Evolutionary conservation across 2,329 filamentous ascomycete genomes (phyloP), one percentile per base, ranked within the genome.

Genomic region (Stachybotrys chlorohalonatus): DNA sequence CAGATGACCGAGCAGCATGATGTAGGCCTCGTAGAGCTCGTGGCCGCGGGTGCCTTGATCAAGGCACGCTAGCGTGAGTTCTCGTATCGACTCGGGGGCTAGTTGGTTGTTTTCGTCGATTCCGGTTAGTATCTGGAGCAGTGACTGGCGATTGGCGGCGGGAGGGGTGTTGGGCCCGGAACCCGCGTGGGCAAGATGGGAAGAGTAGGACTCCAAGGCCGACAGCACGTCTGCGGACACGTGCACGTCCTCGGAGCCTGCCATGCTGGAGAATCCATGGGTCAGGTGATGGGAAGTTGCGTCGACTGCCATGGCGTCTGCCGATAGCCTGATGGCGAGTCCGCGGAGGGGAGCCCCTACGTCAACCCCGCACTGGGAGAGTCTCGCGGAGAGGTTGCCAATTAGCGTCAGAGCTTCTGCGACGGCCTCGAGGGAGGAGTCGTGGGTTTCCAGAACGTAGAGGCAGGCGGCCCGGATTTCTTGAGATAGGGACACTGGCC

Each of bases 381-480:
- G 60, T 48, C 65, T 67, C 48, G 72, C 63, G 31, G 64, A 59
- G 13, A 78, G 53, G 56, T 76, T 75, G 53, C 75, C 73, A 30
- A 78, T 58, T 52, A 78, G 68, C 1, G 62, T 57, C 46, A 77
- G 60, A 11, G 58, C 58, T 51, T 66, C 58, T 6, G 59, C 56
- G 13, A 30, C 52, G n/a, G 51, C 42, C 24, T 52, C 31, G 8
- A 45, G 50, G 42, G 55, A 49, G 8, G 52, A 42, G n/a, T 53
- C n/a, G 31, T 54, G 16, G 31, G 55, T 47, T 31, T 39, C 24
- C 30, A 64, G 52, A 9, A 66, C 55, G 11, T 54, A 59, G 42
- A 57, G 56, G 54, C 62, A 69, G 5, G 60, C 57, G 15, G 57
- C 49, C 48, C 66, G 65, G 42, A 67, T 55, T 50, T 57, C 54